Evolutionary conservation across 2,329 filamentous ascomycete genomes (phyloP).

Genomic region (Pseudogymnoascus sp.): DNA sequence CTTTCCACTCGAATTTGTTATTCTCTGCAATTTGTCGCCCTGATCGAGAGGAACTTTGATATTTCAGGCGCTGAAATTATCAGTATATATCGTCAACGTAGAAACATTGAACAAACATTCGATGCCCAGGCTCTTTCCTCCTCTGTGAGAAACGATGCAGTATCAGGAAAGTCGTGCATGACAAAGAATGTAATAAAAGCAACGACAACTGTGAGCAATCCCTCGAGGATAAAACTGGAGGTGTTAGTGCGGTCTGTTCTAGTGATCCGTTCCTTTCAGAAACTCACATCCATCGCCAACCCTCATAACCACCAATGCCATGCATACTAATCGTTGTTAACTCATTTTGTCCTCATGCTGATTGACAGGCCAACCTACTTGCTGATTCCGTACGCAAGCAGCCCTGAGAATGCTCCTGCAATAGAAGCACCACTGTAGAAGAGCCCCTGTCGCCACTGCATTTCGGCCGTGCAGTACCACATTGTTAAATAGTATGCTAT

Average conservation of each 20-base stretch:
- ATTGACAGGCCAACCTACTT: constrained; percentile 17
- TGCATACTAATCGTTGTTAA: constrained; percentile 34
- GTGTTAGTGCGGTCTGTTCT: neutral
- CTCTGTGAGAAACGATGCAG: constrained; percentile 33
- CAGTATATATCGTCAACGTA: too few relatives aligned
- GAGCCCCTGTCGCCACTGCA: constrained; percentile 37
- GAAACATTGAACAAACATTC: neutral
- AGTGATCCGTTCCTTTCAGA: neutral
- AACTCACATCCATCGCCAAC: constrained; percentile 52
- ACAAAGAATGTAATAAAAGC: constrained; percentile 34
- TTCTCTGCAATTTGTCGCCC: constrained; percentile 17
- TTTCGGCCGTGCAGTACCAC: constrained; percentile 49
- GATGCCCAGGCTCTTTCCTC: constrained; percentile 27
- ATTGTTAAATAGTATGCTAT: constrained; percentile 42
- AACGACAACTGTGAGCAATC: constrained; percentile 33
- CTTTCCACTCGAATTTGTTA: constrained; percentile 26
- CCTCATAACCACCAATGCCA: constrained; percentile 33
- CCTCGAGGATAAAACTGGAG: constrained; percentile 40
- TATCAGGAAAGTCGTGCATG: constrained; percentile 38
- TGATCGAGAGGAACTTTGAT: constrained; percentile 15
- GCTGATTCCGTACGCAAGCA: constrained; percentile 37
- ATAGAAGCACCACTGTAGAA: constrained; percentile 31
- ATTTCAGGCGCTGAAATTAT: constrained; percentile 18
- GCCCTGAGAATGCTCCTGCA: constrained; percentile 37
- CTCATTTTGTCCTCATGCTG: neutral